Percentiles rank a stretch among this genome's conserved stretches.
phyloP scores from a whole-genome alignment of 2,329 filamentous ascomycete species.

The Metarhizium guizhouense region DNA sequence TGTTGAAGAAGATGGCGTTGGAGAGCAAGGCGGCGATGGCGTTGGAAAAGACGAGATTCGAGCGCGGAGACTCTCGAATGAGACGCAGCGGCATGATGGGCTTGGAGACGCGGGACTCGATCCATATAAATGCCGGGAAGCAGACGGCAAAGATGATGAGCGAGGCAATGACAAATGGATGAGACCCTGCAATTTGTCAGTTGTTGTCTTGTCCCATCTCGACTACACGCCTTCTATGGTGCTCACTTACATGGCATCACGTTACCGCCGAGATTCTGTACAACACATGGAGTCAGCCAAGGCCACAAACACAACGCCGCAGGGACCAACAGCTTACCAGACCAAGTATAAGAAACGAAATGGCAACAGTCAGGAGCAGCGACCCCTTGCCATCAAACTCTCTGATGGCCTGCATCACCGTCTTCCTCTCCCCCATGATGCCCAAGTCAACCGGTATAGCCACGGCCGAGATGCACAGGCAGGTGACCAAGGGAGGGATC shows the following conservation, averaged over 20 bases:
- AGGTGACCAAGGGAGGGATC: conserved; percentile 40
- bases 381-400: conserved; percentile 51
- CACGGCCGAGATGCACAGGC: conserved; percentile 33
- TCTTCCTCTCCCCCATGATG: conserved; percentile 33
- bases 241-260: conserved; percentile 42
- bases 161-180: conserved; percentile 46
- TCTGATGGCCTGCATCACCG: conserved; percentile 38
- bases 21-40: conserved; percentile 40
- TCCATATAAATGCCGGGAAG: conserved; percentile 42
- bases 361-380: conserved; percentile 38
- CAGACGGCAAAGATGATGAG: conserved; percentile 37
- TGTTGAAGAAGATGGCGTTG: conserved; percentile 52
- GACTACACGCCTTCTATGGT: too few relatives aligned
- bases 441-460: conserved; percentile 46
- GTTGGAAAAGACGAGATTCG: conserved; percentile 49
- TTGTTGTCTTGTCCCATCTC: too few relatives aligned
- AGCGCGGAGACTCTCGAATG: conserved; percentile 39
- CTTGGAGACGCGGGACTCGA: conserved; percentile 38
- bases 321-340: conserved; percentile 31
- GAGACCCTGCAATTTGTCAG: conserved; percentile 34
- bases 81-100: conserved; percentile 54
- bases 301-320: not conserved
- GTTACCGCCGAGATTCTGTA: conserved; percentile 53
- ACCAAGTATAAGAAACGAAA: conserved; percentile 50
- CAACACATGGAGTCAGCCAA: not conserved